Conservation (phyloP, 176 grass and related monocot genomes). For the Themeda triandra region DNA sequence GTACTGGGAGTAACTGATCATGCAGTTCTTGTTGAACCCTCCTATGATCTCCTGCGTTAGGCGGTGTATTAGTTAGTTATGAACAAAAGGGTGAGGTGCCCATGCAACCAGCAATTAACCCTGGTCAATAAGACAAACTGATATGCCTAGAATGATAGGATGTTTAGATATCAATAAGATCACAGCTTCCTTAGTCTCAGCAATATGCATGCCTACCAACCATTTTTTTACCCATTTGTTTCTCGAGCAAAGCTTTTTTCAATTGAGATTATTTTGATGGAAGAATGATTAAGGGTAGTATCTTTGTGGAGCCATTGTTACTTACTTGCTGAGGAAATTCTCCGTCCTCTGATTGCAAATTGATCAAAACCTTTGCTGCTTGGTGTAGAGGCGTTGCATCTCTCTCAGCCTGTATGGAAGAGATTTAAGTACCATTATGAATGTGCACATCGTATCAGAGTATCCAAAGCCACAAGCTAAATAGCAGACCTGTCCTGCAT, state of each 20-base stretch:
- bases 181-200: too few relatives aligned
- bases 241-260: too few relatives aligned
- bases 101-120: neutral
- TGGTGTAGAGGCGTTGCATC: constrained; percentile 66
- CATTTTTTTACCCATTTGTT: too few relatives aligned
- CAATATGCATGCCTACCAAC: too few relatives aligned
- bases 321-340: constrained; percentile 97
- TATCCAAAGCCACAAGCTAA: constrained; percentile 20
- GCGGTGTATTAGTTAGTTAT: neutral
- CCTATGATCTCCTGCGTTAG: constrained; percentile 75
- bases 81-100: neutral
- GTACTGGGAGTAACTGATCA: constrained; percentile 76
- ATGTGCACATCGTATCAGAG: neutral
- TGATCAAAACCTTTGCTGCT: constrained; percentile 76
- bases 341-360: constrained; percentile 72
- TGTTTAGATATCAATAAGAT: neutral
- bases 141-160: neutral
- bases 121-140: neutral
- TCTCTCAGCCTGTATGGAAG: constrained; percentile 56
- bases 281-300: too few relatives aligned
- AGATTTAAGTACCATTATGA: neutral
- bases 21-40: constrained; percentile 79
- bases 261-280: too few relatives aligned
- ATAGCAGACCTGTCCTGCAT: constrained; percentile 68
- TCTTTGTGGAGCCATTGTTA: neutral